Percentiles rank a stretch among this genome's conserved stretches.
Conservation (phyloP, 2,329 filamentous ascomycete species). For the Aspergillus brasiliensis region DNA sequence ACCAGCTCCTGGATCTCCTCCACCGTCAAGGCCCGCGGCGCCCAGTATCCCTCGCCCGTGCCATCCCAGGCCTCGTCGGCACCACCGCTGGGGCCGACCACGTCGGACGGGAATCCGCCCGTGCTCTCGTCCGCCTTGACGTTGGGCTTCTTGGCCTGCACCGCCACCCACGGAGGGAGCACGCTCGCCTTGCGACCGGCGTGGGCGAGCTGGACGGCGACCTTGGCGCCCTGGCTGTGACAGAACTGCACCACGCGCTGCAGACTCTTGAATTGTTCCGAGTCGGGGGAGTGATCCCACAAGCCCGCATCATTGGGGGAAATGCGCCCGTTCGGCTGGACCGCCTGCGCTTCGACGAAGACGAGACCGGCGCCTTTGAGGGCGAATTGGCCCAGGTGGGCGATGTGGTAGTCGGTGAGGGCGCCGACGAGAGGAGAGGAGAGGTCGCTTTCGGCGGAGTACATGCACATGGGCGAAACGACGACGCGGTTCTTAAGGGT, state of each 20-base stretch:
- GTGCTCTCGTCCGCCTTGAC: conserved; percentile 51
- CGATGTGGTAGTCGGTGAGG: conserved; percentile 76
- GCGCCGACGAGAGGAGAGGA: conserved; percentile 55
- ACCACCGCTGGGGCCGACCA: conserved; percentile 38
- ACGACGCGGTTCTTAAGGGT: conserved; percentile 67
- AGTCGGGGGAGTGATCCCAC: conserved; percentile 67
- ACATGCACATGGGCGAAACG: conserved; percentile 65
- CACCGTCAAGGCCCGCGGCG: conserved; percentile 67
- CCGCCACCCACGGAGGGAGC: conserved; percentile 51
- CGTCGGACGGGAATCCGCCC: conserved; percentile 57
- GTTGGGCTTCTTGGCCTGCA: conserved; percentile 19
- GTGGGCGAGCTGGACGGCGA: conserved; percentile 79
- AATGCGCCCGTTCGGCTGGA: conserved; percentile 76
- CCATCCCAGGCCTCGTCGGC: conserved; percentile 60
- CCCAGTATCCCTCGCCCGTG: conserved; percentile 61
- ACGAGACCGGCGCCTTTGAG: conserved; percentile 71
- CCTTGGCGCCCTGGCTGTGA: conserved; percentile 74
- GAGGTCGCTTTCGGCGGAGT: conserved; percentile 57
- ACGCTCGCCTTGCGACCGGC: conserved; percentile 67
- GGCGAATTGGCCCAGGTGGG: conserved; percentile 77
- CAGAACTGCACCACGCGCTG: conserved; percentile 70
- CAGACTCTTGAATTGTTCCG: conserved; percentile 69
- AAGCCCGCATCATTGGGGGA: conserved; percentile 64
- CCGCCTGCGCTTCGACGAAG: conserved; percentile 75
- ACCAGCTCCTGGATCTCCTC: conserved; percentile 68